A percentile compares a stretch with the other conserved stretches of the same genome.
phyloP scores from a whole-genome alignment of 331 rosid genomes.

The Ulmus americana region DNA sequence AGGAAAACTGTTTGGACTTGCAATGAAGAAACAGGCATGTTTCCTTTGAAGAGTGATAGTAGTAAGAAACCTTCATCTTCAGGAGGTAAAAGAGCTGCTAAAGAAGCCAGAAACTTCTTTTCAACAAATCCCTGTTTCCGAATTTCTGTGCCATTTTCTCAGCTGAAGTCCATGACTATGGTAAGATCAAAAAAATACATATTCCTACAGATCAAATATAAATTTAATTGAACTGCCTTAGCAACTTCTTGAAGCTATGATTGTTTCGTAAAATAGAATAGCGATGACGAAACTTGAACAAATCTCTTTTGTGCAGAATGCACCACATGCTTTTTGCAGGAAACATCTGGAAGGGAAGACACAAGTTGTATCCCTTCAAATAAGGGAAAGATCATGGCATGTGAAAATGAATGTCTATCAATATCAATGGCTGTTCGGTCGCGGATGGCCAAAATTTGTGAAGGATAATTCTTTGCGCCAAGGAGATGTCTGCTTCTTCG shows the following conservation, averaged over 20 bases:
- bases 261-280: not conserved
- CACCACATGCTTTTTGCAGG: not conserved
- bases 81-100: too few species aligned
- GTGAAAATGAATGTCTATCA: not conserved
- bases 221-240: not conserved
- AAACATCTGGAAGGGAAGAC: not conserved
- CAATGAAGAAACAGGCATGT: too few species aligned
- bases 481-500: slow-evolving; percentile 10
- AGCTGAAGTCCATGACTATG: too few species aligned
- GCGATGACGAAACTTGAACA: not conserved
- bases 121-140: too few species aligned
- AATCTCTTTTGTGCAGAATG: not conserved
- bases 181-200: too few species aligned
- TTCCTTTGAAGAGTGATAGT: too few species aligned
- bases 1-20: too few species aligned
- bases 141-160: too few species aligned
- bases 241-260: not conserved
- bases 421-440: not conserved
- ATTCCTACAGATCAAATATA: too few species aligned
- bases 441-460: not conserved
- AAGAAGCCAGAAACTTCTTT: too few species aligned
- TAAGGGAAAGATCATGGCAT: slow-evolving; percentile 4
- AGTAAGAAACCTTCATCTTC: too few species aligned
- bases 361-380: not conserved
- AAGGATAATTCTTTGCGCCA: not conserved